phyloP scores from a whole-genome alignment of 2,329 filamentous ascomycete genomes.

The Neospermospora avenae region DNA sequence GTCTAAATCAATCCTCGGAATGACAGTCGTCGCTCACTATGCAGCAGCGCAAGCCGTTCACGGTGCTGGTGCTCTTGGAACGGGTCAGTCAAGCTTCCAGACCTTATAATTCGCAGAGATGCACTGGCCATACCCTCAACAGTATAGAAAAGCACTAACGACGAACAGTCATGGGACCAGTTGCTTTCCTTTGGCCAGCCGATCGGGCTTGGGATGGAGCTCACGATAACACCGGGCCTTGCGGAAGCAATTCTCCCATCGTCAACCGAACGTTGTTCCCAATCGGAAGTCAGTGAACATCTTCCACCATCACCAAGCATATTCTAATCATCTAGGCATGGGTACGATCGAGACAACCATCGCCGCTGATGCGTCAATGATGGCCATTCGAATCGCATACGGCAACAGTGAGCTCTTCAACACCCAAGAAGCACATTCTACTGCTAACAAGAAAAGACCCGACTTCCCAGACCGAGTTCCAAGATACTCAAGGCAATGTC shows the following conservation, averaged over 20 bases:
- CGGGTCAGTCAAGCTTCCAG: neutral
- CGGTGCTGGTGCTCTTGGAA: conserved; percentile 18
- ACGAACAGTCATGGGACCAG: conserved; percentile 44
- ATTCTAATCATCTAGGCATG: conserved; percentile 40
- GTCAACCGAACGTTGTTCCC: conserved; percentile 55
- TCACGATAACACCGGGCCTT: conserved; percentile 54
- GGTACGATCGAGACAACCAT: conserved; percentile 54
- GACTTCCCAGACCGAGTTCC: conserved; percentile 41
- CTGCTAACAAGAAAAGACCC: conserved; percentile 35
- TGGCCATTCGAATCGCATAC: conserved; percentile 53
- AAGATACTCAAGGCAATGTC: conserved; percentile 37
- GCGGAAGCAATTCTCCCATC: conserved; percentile 48
- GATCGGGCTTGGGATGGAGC: conserved; percentile 54
- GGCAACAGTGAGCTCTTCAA: conserved; percentile 40
- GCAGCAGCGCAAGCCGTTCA: conserved; percentile 6
- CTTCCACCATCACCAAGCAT: neutral
- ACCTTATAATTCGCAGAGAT: neutral
- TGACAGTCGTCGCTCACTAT: conserved; percentile 4
- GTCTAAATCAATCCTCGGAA: conserved; percentile 10
- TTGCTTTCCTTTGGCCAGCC: conserved; percentile 58
- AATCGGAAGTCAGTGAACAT: conserved; percentile 45
- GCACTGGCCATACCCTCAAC: neutral
- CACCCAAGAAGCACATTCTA: neutral
- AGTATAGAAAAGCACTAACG: neutral
- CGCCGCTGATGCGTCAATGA: conserved; percentile 54